phyloP scores from a whole-genome alignment of 2,329 filamentous ascomycete genomes.

The Stachybotrys elegans region DNA sequence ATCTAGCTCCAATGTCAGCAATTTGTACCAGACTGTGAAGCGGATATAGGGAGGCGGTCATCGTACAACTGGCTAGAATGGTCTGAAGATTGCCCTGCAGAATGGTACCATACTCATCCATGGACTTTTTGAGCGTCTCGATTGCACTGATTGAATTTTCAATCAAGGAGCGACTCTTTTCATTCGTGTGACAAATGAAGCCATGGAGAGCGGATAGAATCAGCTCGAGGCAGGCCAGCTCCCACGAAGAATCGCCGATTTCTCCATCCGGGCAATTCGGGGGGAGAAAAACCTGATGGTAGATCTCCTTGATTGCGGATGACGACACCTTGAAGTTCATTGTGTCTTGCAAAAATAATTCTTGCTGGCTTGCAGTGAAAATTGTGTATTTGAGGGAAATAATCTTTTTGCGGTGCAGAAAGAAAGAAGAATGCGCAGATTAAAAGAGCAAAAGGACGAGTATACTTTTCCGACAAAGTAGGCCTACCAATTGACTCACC shows the following conservation, averaged over 20 bases:
- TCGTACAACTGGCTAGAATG: not conserved
- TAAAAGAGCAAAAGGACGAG: not conserved
- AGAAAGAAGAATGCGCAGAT: not conserved
- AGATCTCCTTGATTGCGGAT: too few relatives aligned
- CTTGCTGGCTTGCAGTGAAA: too few relatives aligned
- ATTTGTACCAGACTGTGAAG: not conserved
- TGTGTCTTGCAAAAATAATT: not conserved
- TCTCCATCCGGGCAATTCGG: constrained; percentile 17
- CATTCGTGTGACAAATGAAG: not conserved
- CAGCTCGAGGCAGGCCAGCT: not conserved
- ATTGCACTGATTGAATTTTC: not conserved
- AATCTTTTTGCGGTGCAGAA: not conserved
- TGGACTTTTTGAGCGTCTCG: not conserved
- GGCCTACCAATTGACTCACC: too few relatives aligned
- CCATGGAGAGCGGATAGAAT: not conserved
- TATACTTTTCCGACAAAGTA: too few relatives aligned
- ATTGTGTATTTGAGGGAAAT: not conserved
- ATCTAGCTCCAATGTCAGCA: not conserved
- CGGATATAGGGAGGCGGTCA: not conserved
- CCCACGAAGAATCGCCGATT: constrained; percentile 7
- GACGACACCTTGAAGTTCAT: not conserved
- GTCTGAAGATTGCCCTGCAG: not conserved
- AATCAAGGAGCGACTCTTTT: not conserved
- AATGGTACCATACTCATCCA: not conserved
- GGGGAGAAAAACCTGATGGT: constrained; percentile 25